Base-by-base conservation (phyloP, 1,284 basidiomycete species). In the Trichosporon inkin region DNA sequence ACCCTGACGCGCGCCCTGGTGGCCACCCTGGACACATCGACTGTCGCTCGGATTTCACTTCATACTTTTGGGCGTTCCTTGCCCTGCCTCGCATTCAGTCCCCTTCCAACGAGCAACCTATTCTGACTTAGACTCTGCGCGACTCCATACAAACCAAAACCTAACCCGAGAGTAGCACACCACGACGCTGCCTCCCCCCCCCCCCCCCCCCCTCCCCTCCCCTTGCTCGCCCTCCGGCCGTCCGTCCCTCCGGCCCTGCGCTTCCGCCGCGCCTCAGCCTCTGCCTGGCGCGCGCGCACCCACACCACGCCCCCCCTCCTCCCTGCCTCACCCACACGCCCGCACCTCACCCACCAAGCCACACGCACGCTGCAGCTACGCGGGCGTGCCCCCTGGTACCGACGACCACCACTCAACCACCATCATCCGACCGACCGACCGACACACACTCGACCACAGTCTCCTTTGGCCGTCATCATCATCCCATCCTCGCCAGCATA, bases 141-240 rank as follows among this genome's bases (percentile, higher is more conserved):
- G 44, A 49, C 44, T 49, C 44, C 44, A 49, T 49, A 49, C 44
- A 49, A 49, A 49, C 44, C 44, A 49, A 49, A 49, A 49, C 44
- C 44, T 49, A 49, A 49, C 22, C 44, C 24, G 22, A 49, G 22
- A n/a, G 16, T 49, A 49, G 44, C 44, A 49, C 44, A 49, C 44
- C 44, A 32, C 44, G 7, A 49, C 22, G 6, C 14, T 32, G 28
- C 28, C 24, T 14, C 44, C 22, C 24, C 41, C 22, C 41, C 41
- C 8, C 20, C 35, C 35, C 35, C 13, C 35, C 8, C 7, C 35
- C 35, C 35, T 13, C 35, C 35, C 35, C 13, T 36, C 35, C 7
- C 35, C 35, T 13, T 36, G 35, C 35, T 13, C 35, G 35, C 13
- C 35, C 8, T 36, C 8, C 35, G 8, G 35, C 13, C 35, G 35